phyloP scores from a whole-genome alignment of 1,284 basidiomycete genomes.

The Peniophora sp. region DNA sequence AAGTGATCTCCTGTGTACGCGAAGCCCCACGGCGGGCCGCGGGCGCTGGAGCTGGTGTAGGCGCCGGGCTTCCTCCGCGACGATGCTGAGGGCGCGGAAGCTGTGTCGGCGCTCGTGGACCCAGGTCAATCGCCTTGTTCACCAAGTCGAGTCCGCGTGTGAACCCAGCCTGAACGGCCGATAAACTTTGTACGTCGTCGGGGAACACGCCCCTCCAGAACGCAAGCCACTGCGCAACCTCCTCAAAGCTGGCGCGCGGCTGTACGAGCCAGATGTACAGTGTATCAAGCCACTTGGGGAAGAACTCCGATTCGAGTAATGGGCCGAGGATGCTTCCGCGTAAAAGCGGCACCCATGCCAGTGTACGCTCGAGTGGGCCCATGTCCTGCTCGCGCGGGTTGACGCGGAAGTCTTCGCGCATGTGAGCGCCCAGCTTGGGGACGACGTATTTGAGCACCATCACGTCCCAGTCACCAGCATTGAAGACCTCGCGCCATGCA shows the following conservation, averaged over 20 bases:
- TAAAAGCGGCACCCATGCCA: slow-evolving; percentile 73
- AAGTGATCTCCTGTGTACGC: slow-evolving; percentile 75
- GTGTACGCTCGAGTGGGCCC: slow-evolving; percentile 69
- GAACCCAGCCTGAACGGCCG: slow-evolving; percentile 73
- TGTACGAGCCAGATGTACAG: slow-evolving; percentile 88
- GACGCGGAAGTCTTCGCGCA: slow-evolving; percentile 80
- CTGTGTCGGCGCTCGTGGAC: slow-evolving; percentile 58
- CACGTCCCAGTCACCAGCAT: slow-evolving; percentile 80
- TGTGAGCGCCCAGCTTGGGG: slow-evolving; percentile 75
- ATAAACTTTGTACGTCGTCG: slow-evolving; percentile 53
- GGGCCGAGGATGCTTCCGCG: slow-evolving; percentile 73
- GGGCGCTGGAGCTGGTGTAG: slow-evolving; percentile 14
- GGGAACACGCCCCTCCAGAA: slow-evolving; percentile 85
- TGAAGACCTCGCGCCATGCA: slow-evolving; percentile 82
- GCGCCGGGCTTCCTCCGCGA: slow-evolving; percentile 20
- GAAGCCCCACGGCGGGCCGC: slow-evolving; percentile 30
- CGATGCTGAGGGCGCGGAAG: slow-evolving; percentile 60
- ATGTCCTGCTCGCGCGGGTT: slow-evolving; percentile 88
- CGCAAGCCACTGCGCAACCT: slow-evolving; percentile 88
- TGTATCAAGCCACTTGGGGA: slow-evolving; percentile 94
- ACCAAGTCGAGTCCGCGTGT: slow-evolving; percentile 83
- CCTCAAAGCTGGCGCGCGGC: slow-evolving; percentile 75
- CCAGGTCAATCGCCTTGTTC: slow-evolving; percentile 85
- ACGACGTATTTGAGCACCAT: slow-evolving; percentile 87
- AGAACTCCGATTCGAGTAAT: slow-evolving; percentile 85